Evolutionary conservation across 2,329 filamentous ascomycete genomes (phyloP).

Genomic region (Phaeosphaeria sp.): DNA sequence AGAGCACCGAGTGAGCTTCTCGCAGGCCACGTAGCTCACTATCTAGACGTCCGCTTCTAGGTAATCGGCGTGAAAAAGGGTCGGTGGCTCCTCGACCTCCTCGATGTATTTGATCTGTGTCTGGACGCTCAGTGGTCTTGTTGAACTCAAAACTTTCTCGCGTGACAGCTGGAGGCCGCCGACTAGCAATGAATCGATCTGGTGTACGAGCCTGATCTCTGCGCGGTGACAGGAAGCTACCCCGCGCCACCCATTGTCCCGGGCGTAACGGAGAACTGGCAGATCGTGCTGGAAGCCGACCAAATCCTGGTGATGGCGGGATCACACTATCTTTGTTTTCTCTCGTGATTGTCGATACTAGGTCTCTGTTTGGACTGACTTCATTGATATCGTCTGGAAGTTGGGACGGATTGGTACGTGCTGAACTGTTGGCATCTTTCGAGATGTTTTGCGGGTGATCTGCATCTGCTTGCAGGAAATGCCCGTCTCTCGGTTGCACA

Average conservation of each 20-base stretch:
- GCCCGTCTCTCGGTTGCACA: background rate
- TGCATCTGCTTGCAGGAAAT: background rate
- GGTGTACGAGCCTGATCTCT: constrained; percentile 46
- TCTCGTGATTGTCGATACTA: background rate
- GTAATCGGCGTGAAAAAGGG: constrained; percentile 59
- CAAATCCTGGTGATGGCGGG: constrained; percentile 9
- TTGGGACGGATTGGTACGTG: background rate
- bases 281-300: constrained; percentile 24
- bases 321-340: background rate
- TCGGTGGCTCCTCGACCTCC: constrained; percentile 56
- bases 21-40: constrained; percentile 41
- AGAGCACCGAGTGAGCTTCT: constrained; percentile 39
- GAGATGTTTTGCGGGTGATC: background rate
- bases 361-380: background rate
- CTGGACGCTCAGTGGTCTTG: constrained; percentile 56
- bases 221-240: constrained; percentile 27
- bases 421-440: background rate
- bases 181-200: constrained; percentile 66
- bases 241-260: constrained; percentile 39
- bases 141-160: constrained; percentile 61
- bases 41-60: constrained; percentile 40
- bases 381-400: background rate
- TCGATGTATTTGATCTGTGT: constrained; percentile 55
- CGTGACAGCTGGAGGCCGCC: constrained; percentile 51
- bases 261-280: constrained; percentile 41